Base-by-base conservation (phyloP, 108 stramenopile genomes). In the Seminavis robusta region DNA sequence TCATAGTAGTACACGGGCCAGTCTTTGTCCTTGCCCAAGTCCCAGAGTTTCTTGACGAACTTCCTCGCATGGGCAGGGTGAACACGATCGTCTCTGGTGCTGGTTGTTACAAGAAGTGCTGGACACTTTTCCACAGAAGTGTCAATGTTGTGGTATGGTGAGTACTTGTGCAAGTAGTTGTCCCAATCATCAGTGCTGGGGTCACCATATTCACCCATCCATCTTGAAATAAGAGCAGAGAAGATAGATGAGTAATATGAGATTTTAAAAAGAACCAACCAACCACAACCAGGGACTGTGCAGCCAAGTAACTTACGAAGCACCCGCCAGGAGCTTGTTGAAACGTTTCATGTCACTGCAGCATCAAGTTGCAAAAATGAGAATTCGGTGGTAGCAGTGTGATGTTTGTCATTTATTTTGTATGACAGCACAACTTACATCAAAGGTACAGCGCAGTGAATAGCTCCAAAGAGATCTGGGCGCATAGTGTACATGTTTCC, bases 131-230 rank as follows among this genome's bases (percentile, higher is more conserved):
- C 69, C 7, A 52, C 45, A 8, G 24, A 29, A n/a, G 24, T 33
- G 44, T 73, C 85, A 55, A 94, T 84, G 59, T 84, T 84, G 72
- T 98, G 97, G 57, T 95, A 94, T 7, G 97, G 94, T 11, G 87
- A 89, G 73, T 90, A 91, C 46, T 76, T 73, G 50, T 79, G 55
- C 20, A 96, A 55, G 50, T 94, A 97, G 16, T 80, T 56, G 9
- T 94, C 81, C 90, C 94, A 96, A 42, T 97, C 94, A 43, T 83
- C 75, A n/a, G 89, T 84, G 54, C 95, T 94, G 1, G 99, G 90
- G 64, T 96, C 62, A 28, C 98, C 98, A 67, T 96, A 99, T 64
- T 99, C 98, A 3, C 95, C 95, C 81, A 93, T 88, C 98, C 98
- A 99, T 8, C 92, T 90, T 33, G 94, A n/a, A n/a, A n/a, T n/a